These are phyloP conservation scores for Ambrosia artemisiifolia DNA, from an alignment of 129 eudicot genomes.

Conservation along the genomic window DNA sequence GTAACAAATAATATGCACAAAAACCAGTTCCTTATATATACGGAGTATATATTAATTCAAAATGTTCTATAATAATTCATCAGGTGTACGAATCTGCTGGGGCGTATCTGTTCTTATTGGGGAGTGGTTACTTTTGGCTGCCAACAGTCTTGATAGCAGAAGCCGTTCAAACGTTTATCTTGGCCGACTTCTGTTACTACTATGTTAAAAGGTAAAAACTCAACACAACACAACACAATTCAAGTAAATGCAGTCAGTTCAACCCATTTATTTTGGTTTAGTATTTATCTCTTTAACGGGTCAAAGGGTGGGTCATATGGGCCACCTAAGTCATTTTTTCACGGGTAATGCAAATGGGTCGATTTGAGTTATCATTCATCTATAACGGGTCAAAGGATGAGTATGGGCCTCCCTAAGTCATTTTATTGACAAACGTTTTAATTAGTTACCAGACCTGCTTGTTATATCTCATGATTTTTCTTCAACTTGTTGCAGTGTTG, in stretches of 20 bases:
- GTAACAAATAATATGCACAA: not conserved
- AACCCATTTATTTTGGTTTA: not conserved
- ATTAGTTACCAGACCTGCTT: too few relatives aligned
- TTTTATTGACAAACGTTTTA: not conserved
- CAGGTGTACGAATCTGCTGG: slow-evolving; percentile 64
- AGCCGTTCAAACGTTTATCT: slow-evolving; percentile 79
- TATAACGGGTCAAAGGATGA: not conserved
- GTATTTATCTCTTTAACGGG: not conserved
- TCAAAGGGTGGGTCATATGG: too few relatives aligned
- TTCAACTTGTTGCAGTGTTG: slow-evolving; percentile 43
- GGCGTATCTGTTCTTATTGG: slow-evolving; percentile 46
- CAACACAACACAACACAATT: not conserved
- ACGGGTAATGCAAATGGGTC: too few relatives aligned
- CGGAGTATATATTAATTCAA: not conserved
- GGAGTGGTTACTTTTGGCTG: slow-evolving; percentile 75
- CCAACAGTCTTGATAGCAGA: slow-evolving; percentile 65
- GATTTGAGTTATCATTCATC: not conserved
- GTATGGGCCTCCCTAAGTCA: too few relatives aligned
- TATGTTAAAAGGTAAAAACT: slow-evolving; percentile 70
- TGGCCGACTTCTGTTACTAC: slow-evolving; percentile 95
- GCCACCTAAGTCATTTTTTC: too few relatives aligned
- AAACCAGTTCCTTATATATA: not conserved
- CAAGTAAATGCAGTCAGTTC: not conserved
- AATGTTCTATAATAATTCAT: not conserved
- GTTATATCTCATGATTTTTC: not conserved